Conservation (phyloP, 2,329 filamentous ascomycete species). For the Penicillium sp. region DNA sequence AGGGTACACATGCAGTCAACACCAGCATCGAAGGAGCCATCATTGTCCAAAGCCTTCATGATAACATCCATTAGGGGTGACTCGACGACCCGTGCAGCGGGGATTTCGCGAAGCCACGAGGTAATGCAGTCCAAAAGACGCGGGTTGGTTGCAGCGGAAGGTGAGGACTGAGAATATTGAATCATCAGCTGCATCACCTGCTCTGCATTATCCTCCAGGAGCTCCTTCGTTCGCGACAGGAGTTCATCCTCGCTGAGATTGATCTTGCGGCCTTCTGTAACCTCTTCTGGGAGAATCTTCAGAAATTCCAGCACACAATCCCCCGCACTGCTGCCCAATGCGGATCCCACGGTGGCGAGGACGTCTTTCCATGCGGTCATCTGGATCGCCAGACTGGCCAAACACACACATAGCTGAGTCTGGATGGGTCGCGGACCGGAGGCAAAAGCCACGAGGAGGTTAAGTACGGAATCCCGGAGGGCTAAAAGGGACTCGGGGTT, state of each 20-base stretch:
- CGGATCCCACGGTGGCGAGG: constrained; percentile 73
- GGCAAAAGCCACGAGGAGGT: constrained; percentile 77
- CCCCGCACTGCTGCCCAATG: constrained; percentile 69
- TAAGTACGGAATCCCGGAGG: constrained; percentile 79
- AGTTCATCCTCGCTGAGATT: constrained; percentile 98
- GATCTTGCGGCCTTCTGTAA: constrained; percentile 98
- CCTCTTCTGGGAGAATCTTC: constrained; percentile 95
- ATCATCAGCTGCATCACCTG: constrained; percentile 85
- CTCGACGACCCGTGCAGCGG: constrained; percentile 75
- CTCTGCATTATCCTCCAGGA: constrained; percentile 85
- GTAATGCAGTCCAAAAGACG: constrained; percentile 93
- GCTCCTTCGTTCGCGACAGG: constrained; percentile 76
- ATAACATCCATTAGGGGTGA: constrained; percentile 82
- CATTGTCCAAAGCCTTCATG: constrained; percentile 71
- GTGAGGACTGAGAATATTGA: constrained; percentile 87
- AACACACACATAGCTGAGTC: constrained; percentile 89
- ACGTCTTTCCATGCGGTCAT: constrained; percentile 97
- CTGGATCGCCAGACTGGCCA: constrained; percentile 93
- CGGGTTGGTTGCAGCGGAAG: constrained; percentile 76
- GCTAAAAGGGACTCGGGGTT: constrained; percentile 70
- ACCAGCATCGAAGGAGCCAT: constrained; percentile 79
- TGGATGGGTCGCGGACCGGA: constrained; percentile 78
- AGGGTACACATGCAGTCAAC: constrained; percentile 92
- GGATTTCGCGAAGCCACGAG: constrained; percentile 93
- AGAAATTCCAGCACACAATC: constrained; percentile 93